Percentiles rank a stretch among this genome's conserved stretches.
phyloP scores from a whole-genome alignment of 2,329 filamentous ascomycete genomes.

The Macrophomina phaseolina region DNA sequence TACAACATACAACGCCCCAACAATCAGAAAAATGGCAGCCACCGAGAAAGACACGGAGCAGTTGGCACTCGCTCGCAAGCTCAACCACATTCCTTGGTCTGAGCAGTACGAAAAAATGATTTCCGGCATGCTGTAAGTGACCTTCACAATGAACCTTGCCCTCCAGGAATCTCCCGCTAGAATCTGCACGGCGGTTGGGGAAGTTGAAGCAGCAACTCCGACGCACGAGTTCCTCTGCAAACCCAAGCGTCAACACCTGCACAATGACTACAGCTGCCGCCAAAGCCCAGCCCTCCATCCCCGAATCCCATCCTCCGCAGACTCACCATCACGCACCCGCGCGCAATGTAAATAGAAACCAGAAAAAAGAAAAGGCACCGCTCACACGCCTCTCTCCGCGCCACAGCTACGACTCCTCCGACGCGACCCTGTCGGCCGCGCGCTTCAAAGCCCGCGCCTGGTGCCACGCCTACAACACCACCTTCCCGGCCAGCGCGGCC shows the following conservation, averaged over 20 bases:
- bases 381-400: neutral
- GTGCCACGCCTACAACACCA: conserved; percentile 64
- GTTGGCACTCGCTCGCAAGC: conserved; percentile 54
- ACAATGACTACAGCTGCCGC: no score
- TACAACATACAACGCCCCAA: neutral
- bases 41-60: conserved; percentile 50
- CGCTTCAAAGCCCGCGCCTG: conserved; percentile 62
- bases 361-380: neutral
- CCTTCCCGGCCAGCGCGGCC: conserved; percentile 39
- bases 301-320: no score
- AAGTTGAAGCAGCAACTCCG: no score
- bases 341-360: no score
- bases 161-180: no score
- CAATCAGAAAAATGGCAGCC: conserved; percentile 43
- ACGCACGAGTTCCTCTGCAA: no score
- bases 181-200: no score
- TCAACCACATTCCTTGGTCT: conserved; percentile 61
- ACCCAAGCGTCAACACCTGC: no score
- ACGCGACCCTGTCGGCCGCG: conserved; percentile 55
- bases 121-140: conserved; percentile 62
- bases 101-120: conserved; percentile 71
- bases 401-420: conserved; percentile 57
- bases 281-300: no score
- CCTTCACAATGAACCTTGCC: no score
- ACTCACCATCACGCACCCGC: no score